Base-by-base conservation (phyloP, 305 asterid genomes). In the Plantago rigida region DNA sequence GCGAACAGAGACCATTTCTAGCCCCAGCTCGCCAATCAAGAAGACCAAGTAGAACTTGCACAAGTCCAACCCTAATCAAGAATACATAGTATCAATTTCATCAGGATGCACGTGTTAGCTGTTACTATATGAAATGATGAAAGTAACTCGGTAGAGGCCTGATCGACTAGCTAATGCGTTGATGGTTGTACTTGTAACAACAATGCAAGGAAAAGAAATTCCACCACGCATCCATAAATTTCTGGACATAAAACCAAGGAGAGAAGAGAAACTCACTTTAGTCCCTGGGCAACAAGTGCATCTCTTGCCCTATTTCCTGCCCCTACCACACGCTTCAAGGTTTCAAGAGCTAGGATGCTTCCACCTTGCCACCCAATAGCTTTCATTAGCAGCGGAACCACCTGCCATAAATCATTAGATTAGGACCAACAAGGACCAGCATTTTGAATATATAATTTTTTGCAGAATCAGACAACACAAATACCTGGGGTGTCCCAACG, bases 361-460 rank as follows among this genome's bases (percentile, higher is more conserved):
- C 97, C 97, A 67, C 99, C 94, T 82, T 86, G 97, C 99, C 99
- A 92, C 60, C 97, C 97, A 68, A 92, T 89, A 48, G 99, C 99
- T 82, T 92, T 92, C 99, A 92, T 89, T 66, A 92, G 73, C 66
- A 86, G 96, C 64, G 97, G 99, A 70, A 92, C 99, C 48, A 92
- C 97, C 99, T 92, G 82, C 66, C 73, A 59, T 46, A 65, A 60
- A 64, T 54, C 52, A 72, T 54, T 61, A 56, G 50, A 51, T 71
- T 45, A 61, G 13, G 59, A 71, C 44, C 57, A 47, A 44, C 44
- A 49, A 8, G 50, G 36, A 58, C 50, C 39, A 63, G 12, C 45
- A 44, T 58, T 64, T 55, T 47, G 48, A 53, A 14, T 47, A 46
- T 48, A 56, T 58, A 22, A 70, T 14, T 50, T 62, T 19, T 50